Conservation (phyloP, 2,329 filamentous ascomycete genomes). For the Monilinia aucupariae region DNA sequence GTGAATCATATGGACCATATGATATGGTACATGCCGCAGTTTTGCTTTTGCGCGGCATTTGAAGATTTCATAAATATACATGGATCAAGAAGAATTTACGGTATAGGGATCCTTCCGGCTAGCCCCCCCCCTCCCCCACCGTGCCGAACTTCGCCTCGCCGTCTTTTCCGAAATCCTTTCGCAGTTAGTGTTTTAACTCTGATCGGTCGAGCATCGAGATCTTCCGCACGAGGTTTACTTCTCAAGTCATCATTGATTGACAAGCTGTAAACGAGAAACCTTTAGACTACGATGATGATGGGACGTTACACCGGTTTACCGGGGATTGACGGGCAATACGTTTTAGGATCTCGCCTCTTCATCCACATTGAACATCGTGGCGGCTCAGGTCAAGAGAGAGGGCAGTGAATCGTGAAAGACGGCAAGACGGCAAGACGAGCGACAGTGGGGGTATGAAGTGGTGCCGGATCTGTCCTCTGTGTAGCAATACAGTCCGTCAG, state of each 20-base stretch:
- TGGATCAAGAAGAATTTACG: not conserved
- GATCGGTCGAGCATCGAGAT: slow-evolving; percentile 9
- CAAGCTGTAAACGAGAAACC: not conserved
- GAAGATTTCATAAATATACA: not conserved
- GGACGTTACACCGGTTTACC: slow-evolving; percentile 13
- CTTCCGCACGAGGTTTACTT: not conserved
- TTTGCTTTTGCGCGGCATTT: slow-evolving; percentile 10
- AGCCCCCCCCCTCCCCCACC: not conserved
- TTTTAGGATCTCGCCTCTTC: slow-evolving; percentile 12
- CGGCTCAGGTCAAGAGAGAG: not conserved
- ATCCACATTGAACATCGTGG: not conserved
- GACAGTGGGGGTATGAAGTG: slow-evolving; percentile 3
- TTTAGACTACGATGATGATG: slow-evolving; percentile 9
- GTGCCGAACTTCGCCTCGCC: not conserved
- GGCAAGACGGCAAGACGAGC: not conserved
- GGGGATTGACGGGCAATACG: slow-evolving; percentile 7
- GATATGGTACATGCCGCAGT: not conserved
- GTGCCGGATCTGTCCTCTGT: not conserved
- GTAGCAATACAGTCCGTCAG: not conserved
- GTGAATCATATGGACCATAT: slow-evolving; percentile 1
- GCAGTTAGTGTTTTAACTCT: not conserved
- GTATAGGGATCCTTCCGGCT: slow-evolving; percentile 1
- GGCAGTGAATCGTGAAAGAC: not conserved
- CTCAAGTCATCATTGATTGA: not conserved
- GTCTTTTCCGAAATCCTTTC: slow-evolving; percentile 5